A percentile compares a stretch with the other conserved stretches of the same genome.
These are phyloP conservation scores for Citrus inodora DNA, from an alignment of 345 rosid species.

Conservation along the genomic window DNA sequence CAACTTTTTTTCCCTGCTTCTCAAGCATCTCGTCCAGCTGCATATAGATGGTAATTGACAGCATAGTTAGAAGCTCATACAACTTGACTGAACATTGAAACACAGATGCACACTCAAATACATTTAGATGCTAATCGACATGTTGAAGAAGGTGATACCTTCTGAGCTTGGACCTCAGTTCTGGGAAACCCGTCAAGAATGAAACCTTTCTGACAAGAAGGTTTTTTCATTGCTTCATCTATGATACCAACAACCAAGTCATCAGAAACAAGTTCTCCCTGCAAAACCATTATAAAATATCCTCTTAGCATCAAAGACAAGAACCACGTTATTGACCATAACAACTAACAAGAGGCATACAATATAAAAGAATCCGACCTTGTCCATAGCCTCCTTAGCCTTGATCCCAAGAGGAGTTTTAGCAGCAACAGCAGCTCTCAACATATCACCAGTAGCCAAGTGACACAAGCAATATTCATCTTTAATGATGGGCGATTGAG, in stretches of 20 bases:
- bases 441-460: slow-evolving; percentile 98
- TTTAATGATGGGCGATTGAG: slow-evolving; percentile 90
- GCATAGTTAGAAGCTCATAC: background rate
- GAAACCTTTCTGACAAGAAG: slow-evolving; percentile 90
- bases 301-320: slow-evolving; percentile 10
- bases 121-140: background rate
- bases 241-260: slow-evolving; percentile 92
- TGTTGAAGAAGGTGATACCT: slow-evolving; percentile 39
- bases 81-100: slow-evolving; percentile 21
- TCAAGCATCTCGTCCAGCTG: slow-evolving; percentile 97
- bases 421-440: slow-evolving; percentile 93
- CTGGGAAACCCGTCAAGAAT: slow-evolving; percentile 96
- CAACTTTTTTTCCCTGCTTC: slow-evolving; percentile 67
- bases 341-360: background rate
- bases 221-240: slow-evolving; percentile 92
- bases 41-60: slow-evolving; percentile 4
- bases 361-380: slow-evolving; percentile 38
- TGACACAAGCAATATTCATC: slow-evolving; percentile 95
- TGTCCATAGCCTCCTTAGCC: slow-evolving; percentile 98
- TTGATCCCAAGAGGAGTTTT: slow-evolving; percentile 93
- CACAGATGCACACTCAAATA: background rate
- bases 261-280: slow-evolving; percentile 97
- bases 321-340: background rate
- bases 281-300: slow-evolving; percentile 17
- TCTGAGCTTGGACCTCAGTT: slow-evolving; percentile 86